Base-by-base conservation (phyloP, 192 early-diverging fungal species). In the Mortierella hygrophila region DNA sequence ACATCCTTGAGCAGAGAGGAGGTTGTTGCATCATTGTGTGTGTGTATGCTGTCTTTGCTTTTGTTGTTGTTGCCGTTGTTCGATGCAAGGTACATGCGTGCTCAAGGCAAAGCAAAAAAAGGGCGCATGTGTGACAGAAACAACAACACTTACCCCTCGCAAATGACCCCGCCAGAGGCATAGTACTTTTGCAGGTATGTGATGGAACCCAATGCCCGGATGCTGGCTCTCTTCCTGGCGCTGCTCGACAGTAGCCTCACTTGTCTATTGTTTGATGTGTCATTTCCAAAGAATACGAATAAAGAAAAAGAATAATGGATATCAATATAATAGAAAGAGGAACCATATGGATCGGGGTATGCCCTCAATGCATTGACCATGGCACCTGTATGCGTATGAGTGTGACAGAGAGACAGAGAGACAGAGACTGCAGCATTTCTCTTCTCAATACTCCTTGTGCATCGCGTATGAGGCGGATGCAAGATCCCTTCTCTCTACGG, bases 101-200 rank as follows among this genome's bases (percentile, higher is more conserved):
- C 49, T 21, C 49, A 20, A 52, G 10, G 29, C 60, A 32, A 32
- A 32, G 29, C 60, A 65, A 1, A 63, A 63, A 65, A 65, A 32
- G 11, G 10, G 60, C 60, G 60, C 40, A 41, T 57, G 23, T 49
- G 40, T 7, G 41, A 13, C 23, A 74, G 70, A 6, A 76, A 5
- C 42, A 23, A 20, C 13, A 46, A 11, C 37, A 54, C 83, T 90
- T 82, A 90, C 91, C 90, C 90, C 81, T 92, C 89, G 38, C 85
- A 57, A 32, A 89, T 79, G n/a, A 85, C 68, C 20, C 90, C 91
- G 57, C 88, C 89, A 44, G 90, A 91, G 41, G 90, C 91, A 78
- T 92, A 91, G 82, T 90, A 92, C 37, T 90, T 87, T 83, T 93
- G 92, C 42, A 93, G 82, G 18, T 89, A 90, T 32, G 89, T 90